These are phyloP conservation scores for Odonthalia washingtoniensis DNA, from an alignment of 31 red algal genomes.

Conservation along the genomic window DNA sequence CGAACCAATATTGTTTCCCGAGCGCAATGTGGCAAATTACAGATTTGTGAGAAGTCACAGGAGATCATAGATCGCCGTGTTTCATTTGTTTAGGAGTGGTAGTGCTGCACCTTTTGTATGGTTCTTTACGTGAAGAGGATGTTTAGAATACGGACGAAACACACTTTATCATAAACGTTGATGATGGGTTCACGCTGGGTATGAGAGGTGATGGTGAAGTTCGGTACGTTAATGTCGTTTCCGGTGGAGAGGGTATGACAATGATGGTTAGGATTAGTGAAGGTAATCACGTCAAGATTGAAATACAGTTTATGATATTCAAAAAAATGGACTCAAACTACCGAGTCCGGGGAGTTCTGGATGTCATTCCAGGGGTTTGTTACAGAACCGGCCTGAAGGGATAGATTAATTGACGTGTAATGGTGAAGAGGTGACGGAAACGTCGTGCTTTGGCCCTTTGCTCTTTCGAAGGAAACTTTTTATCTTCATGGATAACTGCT, in stretches of 20 bases:
- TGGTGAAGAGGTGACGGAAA: neutral
- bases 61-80: neutral
- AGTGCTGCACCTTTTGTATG: neutral
- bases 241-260: neutral
- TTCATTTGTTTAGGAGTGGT: neutral
- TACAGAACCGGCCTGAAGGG: slow-evolving; percentile 1
- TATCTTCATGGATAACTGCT: slow-evolving; percentile 8
- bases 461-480: neutral
- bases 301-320: slow-evolving; percentile 5
- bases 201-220: neutral
- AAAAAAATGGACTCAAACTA: neutral
- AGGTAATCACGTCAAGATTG: neutral
- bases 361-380: neutral
- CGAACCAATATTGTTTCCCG: neutral
- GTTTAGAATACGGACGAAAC: neutral
- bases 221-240: neutral
- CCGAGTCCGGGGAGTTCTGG: neutral
- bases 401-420: neutral
- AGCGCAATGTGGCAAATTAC: neutral
- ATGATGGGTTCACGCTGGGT: neutral
- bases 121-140: neutral
- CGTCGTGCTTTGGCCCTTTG: neutral
- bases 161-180: neutral
- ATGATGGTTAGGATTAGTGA: neutral
- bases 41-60: neutral